Evolutionary conservation across 495 filamentous ascomycete species (phyloP).

Genomic region (Neurospora sp.): DNA sequence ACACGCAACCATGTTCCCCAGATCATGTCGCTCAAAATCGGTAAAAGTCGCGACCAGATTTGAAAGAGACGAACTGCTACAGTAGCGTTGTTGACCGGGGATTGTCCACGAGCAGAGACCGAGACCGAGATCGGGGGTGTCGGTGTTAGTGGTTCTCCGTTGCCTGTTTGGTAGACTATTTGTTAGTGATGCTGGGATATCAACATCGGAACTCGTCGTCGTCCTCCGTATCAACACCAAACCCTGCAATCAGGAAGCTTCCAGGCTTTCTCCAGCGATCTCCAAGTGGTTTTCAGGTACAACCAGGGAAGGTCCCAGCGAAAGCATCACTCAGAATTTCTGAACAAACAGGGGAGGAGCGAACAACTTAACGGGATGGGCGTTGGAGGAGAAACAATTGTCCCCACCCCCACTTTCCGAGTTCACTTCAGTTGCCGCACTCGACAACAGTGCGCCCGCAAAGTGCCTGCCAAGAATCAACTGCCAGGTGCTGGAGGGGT

Average conservation of each 20-base stretch:
- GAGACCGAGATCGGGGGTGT: background rate
- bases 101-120: background rate
- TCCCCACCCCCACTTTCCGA: background rate
- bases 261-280: background rate
- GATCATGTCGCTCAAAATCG: background rate
- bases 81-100: background rate
- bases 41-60: background rate
- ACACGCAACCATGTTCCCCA: background rate
- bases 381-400: background rate
- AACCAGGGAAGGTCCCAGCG: background rate
- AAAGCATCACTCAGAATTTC: background rate
- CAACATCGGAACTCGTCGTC: background rate
- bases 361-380: background rate
- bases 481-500: background rate
- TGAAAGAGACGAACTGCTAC: background rate
- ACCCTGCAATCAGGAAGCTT: background rate
- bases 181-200: background rate
- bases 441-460: background rate
- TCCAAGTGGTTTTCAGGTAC: background rate
- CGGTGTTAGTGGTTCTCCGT: background rate
- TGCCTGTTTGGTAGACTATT: background rate
- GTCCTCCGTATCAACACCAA: background rate
- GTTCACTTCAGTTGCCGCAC: background rate
- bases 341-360: background rate
- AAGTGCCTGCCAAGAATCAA: background rate